Conservation (phyloP, 805 yeast species). For the Pichia nakasei region DNA sequence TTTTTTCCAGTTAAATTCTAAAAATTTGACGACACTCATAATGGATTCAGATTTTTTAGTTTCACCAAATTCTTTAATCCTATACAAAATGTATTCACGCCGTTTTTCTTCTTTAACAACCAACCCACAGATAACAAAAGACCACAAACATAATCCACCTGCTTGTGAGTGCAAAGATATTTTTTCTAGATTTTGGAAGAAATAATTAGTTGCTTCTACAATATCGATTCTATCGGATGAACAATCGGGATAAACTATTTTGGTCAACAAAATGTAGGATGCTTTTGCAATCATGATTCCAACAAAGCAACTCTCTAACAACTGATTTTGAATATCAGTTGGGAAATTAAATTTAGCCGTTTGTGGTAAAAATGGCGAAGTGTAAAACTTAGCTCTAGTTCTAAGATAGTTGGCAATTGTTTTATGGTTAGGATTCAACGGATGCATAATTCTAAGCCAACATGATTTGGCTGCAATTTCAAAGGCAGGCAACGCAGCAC, state of each 20-base stretch:
- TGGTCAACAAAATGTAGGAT: slow-evolving; percentile 4
- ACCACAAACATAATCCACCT: slow-evolving; percentile 10
- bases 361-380: slow-evolving; percentile 6
- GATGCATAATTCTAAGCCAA: slow-evolving; percentile 29
- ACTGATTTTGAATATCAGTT: slow-evolving; percentile 6
- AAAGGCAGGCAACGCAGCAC: slow-evolving; percentile 30
- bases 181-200: slow-evolving; percentile 3
- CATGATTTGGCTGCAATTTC: slow-evolving; percentile 31
- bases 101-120: slow-evolving; percentile 3
- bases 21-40: slow-evolving; percentile 5
- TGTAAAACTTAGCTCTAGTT: slow-evolving; percentile 7
- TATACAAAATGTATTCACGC: slow-evolving; percentile 7
- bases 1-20: slow-evolving; percentile 10
- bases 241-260: slow-evolving; percentile 6
- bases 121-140: slow-evolving; percentile 12
- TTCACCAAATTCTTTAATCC: slow-evolving; percentile 8
- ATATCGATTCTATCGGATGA: background rate
- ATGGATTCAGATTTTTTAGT: slow-evolving; percentile 6
- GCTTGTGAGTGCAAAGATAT: slow-evolving; percentile 5
- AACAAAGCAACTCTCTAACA: slow-evolving; percentile 10
- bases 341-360: slow-evolving; percentile 3
- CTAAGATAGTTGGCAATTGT: background rate
- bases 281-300: slow-evolving; percentile 9
- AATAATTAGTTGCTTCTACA: background rate
- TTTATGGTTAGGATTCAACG: slow-evolving; percentile 1